Percentiles rank a stretch among this genome's conserved stretches.
Conservation (phyloP, 2,329 filamentous ascomycete genomes). For the Cadophora malorum region DNA sequence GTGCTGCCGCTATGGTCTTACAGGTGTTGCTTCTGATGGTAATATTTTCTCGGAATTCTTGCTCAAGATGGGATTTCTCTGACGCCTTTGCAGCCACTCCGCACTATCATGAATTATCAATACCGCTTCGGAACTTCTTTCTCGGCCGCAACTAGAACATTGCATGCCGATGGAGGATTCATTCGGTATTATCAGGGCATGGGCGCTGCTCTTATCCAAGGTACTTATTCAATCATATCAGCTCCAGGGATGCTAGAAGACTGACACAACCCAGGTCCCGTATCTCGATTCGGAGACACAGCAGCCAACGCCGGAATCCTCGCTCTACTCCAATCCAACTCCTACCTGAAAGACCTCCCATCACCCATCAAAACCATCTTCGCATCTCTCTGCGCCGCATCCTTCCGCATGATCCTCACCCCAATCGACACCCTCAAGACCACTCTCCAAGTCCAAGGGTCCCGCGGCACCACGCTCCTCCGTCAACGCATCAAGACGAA, state of each 20-base stretch:
- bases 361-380: constrained; percentile 54
- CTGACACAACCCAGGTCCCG: constrained; percentile 46
- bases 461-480: constrained; percentile 51
- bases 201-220: constrained; percentile 53
- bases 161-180: constrained; percentile 52
- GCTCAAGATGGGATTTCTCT: not conserved
- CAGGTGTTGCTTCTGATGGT: constrained; percentile 57
- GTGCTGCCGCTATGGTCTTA: constrained; percentile 56
- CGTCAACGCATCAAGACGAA: constrained; percentile 53
- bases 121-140: constrained; percentile 55
- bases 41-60: not conserved
- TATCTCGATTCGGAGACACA: constrained; percentile 55
- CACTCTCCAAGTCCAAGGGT: constrained; percentile 55
- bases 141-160: constrained; percentile 48
- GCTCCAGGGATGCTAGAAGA: not conserved
- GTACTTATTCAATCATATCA: constrained; percentile 36
- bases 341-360: constrained; percentile 52
- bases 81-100: constrained; percentile 48
- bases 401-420: constrained; percentile 55
- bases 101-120: constrained; percentile 59
- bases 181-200: constrained; percentile 55
- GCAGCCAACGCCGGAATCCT: constrained; percentile 58
- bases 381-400: constrained; percentile 54
- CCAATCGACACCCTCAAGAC: constrained; percentile 59
- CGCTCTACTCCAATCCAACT: constrained; percentile 54